Evolutionary conservation across 2,329 filamentous ascomycete genomes (phyloP).

Genomic region (Ophiosphaerella herpotricha): DNA sequence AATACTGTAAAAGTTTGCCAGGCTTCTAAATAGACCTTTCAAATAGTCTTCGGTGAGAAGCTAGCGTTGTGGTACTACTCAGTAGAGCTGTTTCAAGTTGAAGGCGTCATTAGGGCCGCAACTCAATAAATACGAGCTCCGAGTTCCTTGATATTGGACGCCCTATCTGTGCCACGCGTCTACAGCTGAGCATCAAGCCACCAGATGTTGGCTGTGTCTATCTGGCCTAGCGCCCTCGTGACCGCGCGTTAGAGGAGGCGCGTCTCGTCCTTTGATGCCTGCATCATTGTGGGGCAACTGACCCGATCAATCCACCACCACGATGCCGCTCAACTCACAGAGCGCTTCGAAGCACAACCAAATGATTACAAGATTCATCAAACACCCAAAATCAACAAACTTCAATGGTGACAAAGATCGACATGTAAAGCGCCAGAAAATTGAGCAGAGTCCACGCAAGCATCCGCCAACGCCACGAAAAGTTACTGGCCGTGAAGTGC

Average conservation of each 20-base stretch:
- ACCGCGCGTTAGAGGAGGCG: conserved; percentile 17
- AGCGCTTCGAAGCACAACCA: conserved; percentile 53
- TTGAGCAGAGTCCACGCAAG: conserved; percentile 30
- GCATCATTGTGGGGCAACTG: conserved; percentile 8
- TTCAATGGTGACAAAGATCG: conserved; percentile 47
- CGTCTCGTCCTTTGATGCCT: conserved; percentile 6
- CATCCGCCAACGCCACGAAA: conserved; percentile 27
- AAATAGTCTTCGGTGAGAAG: no score
- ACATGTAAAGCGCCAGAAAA: conserved; percentile 50
- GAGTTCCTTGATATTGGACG: no score
- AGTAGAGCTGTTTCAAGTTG: no score
- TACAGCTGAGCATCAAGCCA: no score
- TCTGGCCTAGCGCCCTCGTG: conserved; percentile 14
- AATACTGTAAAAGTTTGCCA: no score
- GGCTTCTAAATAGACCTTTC: no score
- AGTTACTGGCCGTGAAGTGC: conserved; percentile 36
- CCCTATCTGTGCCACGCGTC: no score
- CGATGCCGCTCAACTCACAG: conserved; percentile 46
- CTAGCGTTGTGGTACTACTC: no score
- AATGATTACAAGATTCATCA: conserved; percentile 52
- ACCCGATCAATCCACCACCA: conserved; percentile 8
- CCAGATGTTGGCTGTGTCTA: background rate
- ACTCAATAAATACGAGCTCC: no score
- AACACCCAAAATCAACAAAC: conserved; percentile 52
- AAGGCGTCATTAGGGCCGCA: no score